Conservation (phyloP, 192 early-diverging fungal species). For the Backusella tuberculispora region DNA sequence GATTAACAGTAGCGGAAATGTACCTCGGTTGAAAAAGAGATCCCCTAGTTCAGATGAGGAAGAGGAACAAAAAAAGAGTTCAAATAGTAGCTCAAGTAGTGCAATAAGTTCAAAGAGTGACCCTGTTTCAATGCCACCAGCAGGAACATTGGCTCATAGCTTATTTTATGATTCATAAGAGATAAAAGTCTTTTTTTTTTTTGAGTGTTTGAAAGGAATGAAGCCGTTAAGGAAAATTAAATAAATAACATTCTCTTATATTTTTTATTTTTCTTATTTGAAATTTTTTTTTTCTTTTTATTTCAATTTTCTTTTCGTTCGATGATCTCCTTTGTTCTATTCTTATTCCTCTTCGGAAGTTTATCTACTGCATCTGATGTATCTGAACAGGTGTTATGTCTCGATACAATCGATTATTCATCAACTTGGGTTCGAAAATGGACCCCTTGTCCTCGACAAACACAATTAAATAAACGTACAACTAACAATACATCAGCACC, state of each 20-base stretch:
- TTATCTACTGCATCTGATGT: constrained; percentile 7
- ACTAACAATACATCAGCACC: neutral
- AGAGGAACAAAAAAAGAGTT: neutral
- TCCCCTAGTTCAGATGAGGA: neutral
- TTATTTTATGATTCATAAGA: constrained; percentile 14
- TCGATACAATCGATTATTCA: neutral
- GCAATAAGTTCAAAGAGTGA: neutral
- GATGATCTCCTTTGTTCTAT: neutral
- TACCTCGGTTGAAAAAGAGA: constrained; percentile 7
- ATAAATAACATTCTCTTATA: constrained; percentile 3
- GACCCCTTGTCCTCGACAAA: constrained; percentile 8
- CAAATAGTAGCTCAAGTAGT: neutral
- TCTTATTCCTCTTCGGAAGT: constrained; percentile 7
- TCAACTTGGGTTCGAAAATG: neutral
- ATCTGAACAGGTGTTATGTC: neutral
- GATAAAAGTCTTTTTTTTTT: neutral
- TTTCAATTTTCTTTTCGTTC: neutral
- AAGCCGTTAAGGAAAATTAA: neutral
- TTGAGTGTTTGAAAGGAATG: neutral
- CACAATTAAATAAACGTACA: neutral
- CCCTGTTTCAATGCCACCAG: constrained; percentile 6
- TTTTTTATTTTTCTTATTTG: neutral
- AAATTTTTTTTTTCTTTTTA: neutral
- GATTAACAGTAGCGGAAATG: constrained; percentile 6
- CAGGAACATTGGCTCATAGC: constrained; percentile 8